phyloP scores from a whole-genome alignment of 75 land plant species.

The Gnetum montanum region DNA sequence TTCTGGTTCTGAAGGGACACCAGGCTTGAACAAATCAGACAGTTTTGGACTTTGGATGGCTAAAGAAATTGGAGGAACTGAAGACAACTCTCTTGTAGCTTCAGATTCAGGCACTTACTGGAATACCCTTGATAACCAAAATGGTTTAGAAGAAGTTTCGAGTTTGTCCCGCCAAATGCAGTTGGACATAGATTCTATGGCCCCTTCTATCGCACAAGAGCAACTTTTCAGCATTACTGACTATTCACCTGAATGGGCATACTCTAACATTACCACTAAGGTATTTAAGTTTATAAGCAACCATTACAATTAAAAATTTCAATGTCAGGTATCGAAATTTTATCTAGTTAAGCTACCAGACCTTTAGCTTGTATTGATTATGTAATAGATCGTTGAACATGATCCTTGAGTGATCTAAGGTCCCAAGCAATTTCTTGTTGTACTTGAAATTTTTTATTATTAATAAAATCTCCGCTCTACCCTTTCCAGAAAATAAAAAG shows the following conservation, averaged over 20 bases:
- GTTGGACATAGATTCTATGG: slow-evolving; percentile 29
- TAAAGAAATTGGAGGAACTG: slow-evolving; percentile 53
- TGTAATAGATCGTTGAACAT: no score
- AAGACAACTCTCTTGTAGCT: slow-evolving; percentile 27
- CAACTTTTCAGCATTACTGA: slow-evolving; percentile 78
- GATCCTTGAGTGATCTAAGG: no score
- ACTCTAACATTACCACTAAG: slow-evolving; percentile 37
- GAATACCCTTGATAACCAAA: slow-evolving; percentile 30
- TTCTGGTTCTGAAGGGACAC: slow-evolving; percentile 6
- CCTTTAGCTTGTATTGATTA: no score
- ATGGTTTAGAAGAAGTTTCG: slow-evolving; percentile 29
- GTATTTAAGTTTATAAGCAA: slow-evolving; percentile 12
- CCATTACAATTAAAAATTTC: not conserved
- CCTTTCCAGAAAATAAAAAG: no score
- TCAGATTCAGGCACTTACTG: slow-evolving; percentile 33
- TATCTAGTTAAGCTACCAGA: not conserved
- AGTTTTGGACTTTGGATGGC: slow-evolving; percentile 84
- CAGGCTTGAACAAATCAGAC: slow-evolving; percentile 51
- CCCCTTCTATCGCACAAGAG: slow-evolving; percentile 57
- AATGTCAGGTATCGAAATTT: not conserved
- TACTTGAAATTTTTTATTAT: no score
- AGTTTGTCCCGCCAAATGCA: slow-evolving; percentile 28
- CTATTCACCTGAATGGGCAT: slow-evolving; percentile 79
- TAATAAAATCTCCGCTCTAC: no score
- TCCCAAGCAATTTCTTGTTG: no score